Conservation (phyloP, 2,329 filamentous ascomycete species). For the Malbranchea cinnamomea region DNA sequence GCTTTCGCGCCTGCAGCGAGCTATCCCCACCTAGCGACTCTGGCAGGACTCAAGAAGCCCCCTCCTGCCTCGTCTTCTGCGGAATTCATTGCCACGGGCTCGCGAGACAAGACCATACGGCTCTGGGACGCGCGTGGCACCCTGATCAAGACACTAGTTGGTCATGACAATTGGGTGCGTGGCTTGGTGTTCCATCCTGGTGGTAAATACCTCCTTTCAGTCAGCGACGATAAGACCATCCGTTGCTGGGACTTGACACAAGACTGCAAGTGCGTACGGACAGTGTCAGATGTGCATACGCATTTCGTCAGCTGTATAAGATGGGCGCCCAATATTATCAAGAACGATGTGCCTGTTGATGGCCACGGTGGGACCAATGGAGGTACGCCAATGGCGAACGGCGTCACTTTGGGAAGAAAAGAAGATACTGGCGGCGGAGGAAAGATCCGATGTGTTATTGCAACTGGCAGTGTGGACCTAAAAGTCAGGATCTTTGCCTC, state of each 20-base stretch:
- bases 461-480: conserved; percentile 72
- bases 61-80: conserved; percentile 59
- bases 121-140: conserved; percentile 79
- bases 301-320: conserved; percentile 77
- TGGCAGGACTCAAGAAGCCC: conserved; percentile 73
- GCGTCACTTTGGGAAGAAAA: conserved; percentile 33
- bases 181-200: conserved; percentile 78
- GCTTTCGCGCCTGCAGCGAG: conserved; percentile 66
- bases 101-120: conserved; percentile 78
- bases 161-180: conserved; percentile 91
- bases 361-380: conserved; percentile 10
- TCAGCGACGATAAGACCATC: conserved; percentile 79
- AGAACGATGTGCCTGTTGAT: conserved; percentile 32
- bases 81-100: conserved; percentile 81
- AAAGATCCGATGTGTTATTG: conserved; percentile 63
- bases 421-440: conserved; percentile 37
- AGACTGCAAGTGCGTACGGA: conserved; percentile 79
- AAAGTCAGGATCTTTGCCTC: conserved; percentile 63
- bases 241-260: conserved; percentile 88
- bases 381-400: conserved; percentile 8
- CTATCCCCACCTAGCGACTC: conserved; percentile 59
- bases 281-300: conserved; percentile 58
- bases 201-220: conserved; percentile 76
- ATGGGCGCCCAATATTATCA: conserved; percentile 68
- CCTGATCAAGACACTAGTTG: conserved; percentile 66